phyloP scores from a whole-genome alignment of 2,329 filamentous ascomycete species.

The Neurospora crassa region DNA sequence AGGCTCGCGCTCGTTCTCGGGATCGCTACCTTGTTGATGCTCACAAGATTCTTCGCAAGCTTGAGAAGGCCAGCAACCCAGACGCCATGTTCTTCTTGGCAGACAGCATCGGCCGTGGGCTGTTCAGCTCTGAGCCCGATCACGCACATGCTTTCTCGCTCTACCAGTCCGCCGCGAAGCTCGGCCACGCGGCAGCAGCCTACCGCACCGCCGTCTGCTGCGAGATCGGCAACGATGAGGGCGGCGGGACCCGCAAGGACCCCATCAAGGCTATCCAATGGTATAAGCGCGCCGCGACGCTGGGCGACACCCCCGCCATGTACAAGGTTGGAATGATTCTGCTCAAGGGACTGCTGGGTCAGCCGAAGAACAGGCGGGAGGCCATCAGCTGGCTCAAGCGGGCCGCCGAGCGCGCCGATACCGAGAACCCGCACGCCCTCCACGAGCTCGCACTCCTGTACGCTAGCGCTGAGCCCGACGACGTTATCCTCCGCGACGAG shows the following conservation, averaged over 20 bases:
- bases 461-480: conserved; percentile 54
- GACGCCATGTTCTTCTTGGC: conserved; percentile 93
- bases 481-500: conserved; percentile 72
- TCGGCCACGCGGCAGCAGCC: conserved; percentile 74
- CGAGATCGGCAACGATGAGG: conserved; percentile 89
- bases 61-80: conserved; percentile 60
- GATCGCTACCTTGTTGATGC: conserved; percentile 81
- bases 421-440: conserved; percentile 86
- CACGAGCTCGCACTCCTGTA: conserved; percentile 72
- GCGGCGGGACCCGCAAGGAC: conserved; percentile 84
- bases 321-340: conserved; percentile 98
- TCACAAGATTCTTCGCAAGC: conserved; percentile 84
- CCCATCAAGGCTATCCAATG: conserved; percentile 93
- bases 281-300: conserved; percentile 86
- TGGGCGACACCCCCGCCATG: conserved; percentile 90
- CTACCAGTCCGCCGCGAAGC: conserved; percentile 89
- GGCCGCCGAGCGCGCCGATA: conserved; percentile 78
- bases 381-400: conserved; percentile 88
- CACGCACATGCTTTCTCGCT: conserved; percentile 87
- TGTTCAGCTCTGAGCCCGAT: conserved; percentile 62
- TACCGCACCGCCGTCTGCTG: conserved; percentile 96
- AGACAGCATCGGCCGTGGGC: conserved; percentile 76
- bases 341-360: conserved; percentile 87
- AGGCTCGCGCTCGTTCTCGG: conserved; percentile 61
- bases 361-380: conserved; percentile 72